Conservation (phyloP, 495 filamentous ascomycete genomes). For the Saxophila tyrrhenica region DNA sequence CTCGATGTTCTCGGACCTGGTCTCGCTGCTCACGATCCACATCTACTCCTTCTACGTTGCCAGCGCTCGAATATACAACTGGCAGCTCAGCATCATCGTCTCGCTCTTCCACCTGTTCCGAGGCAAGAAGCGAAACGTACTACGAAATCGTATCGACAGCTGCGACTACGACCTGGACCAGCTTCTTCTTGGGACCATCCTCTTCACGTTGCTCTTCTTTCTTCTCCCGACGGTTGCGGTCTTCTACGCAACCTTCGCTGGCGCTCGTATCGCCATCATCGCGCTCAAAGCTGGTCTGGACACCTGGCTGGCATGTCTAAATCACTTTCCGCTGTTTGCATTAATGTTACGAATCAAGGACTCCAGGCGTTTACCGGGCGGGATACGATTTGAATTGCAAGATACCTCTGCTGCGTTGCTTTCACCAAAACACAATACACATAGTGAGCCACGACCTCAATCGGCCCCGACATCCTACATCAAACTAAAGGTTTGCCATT, state of each 20-base stretch:
- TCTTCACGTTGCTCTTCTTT: constrained; percentile 94
- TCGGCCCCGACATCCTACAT: constrained; percentile 51
- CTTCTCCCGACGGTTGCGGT: constrained; percentile 88
- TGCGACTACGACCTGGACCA: constrained; percentile 99
- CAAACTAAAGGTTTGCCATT: constrained; percentile 53
- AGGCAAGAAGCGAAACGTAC: constrained; percentile 93
- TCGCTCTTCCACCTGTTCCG: constrained; percentile 97
- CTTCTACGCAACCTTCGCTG: constrained; percentile 93
- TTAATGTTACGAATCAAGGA: constrained; percentile 96
- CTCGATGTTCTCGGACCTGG: constrained; percentile 85
- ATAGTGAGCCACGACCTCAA: constrained; percentile 8
- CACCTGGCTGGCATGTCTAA: constrained; percentile 82
- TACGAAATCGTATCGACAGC: constrained; percentile 93
- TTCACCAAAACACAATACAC: not conserved
- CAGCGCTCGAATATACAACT: constrained; percentile 91
- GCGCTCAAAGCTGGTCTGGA: constrained; percentile 80
- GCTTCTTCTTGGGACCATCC: constrained; percentile 86
- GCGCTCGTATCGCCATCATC: constrained; percentile 89
- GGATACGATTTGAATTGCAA: constrained; percentile 81
- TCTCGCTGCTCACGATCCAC: constrained; percentile 85
- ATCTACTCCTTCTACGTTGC: constrained; percentile 98
- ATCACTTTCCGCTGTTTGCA: constrained; percentile 96
- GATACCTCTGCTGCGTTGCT: constrained; percentile 45
- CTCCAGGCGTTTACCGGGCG: constrained; percentile 75
- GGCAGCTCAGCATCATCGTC: constrained; percentile 92